Percentiles rank a stretch among this genome's conserved stretches.
phyloP scores from a whole-genome alignment of 805 yeast genomes.

The Phaffomyces thermotolerans region DNA sequence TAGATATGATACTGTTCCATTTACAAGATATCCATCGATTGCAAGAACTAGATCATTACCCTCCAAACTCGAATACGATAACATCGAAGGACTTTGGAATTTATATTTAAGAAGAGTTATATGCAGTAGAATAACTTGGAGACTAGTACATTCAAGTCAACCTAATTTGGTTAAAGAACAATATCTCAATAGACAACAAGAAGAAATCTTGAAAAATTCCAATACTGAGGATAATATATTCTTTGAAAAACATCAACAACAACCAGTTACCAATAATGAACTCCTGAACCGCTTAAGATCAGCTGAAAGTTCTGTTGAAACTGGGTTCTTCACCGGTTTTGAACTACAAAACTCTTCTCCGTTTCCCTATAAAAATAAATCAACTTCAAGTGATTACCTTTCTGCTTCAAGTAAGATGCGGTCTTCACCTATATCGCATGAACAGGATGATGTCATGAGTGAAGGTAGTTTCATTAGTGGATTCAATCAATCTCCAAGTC shows the following conservation, averaged over 20 bases:
- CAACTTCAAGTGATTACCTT: neutral
- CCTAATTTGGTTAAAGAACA: slow-evolving; percentile 1
- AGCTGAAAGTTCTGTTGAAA: slow-evolving; percentile 18
- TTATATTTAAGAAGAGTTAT: slow-evolving; percentile 26
- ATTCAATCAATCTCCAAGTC: slow-evolving; percentile 4
- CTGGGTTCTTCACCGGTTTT: slow-evolving; percentile 15
- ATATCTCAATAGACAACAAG: slow-evolving; percentile 1
- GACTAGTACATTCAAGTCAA: slow-evolving; percentile 18
- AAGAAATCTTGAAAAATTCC: neutral
- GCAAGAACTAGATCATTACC: slow-evolving; percentile 20
- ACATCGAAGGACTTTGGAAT: slow-evolving; percentile 25
- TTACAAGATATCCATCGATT: slow-evolving; percentile 4
- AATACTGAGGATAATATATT: neutral
- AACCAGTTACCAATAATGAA: neutral
- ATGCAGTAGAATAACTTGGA: slow-evolving; percentile 26
- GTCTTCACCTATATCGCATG: too few relatives aligned
- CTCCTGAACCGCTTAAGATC: neutral
- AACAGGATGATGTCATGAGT: neutral
- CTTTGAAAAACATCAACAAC: neutral
- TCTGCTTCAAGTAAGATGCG: neutral
- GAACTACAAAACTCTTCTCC: slow-evolving; percentile 3
- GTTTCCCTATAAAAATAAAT: slow-evolving; percentile 4
- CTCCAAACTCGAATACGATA: slow-evolving; percentile 7
- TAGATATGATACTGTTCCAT: slow-evolving; percentile 13
- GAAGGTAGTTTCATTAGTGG: slow-evolving; percentile 1